Percentiles rank a stretch among this genome's conserved stretches.
These are phyloP conservation scores for Miscanthus lutarioriparius DNA, from an alignment of 176 grass and related monocot genomes.

Conservation along the genomic window DNA sequence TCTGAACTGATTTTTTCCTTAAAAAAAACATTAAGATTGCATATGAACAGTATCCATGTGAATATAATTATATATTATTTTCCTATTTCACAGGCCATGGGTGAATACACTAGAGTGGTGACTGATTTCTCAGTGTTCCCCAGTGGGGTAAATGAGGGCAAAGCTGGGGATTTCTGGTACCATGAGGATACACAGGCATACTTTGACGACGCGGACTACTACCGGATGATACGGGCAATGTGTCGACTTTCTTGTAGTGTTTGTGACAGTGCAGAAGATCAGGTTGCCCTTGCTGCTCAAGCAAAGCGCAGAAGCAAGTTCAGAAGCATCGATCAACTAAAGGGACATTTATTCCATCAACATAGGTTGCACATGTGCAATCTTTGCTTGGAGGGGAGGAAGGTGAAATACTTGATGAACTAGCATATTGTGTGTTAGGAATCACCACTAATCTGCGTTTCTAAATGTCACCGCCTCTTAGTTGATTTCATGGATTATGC, in stretches of 20 bases:
- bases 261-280: conserved; percentile 73
- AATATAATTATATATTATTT: conserved; percentile 15
- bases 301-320: conserved; percentile 70
- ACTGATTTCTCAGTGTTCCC: conserved; percentile 75
- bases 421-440: background rate
- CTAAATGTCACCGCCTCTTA: background rate
- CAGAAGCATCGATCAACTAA: conserved; percentile 88
- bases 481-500: background rate
- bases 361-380: conserved; percentile 83
- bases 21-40: background rate
- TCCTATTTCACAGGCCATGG: conserved; percentile 55
- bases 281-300: conserved; percentile 45
- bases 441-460: background rate
- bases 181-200: conserved; percentile 88
- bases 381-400: conserved; percentile 93
- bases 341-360: conserved; percentile 80
- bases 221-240: conserved; percentile 93
- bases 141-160: conserved; percentile 50
- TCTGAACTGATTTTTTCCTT: background rate
- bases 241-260: conserved; percentile 94
- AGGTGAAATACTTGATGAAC: conserved; percentile 51
- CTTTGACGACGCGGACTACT: conserved; percentile 85
- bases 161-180: conserved; percentile 81
- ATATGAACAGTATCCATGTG: background rate
- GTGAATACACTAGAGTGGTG: conserved; percentile 85